A percentile compares a stretch with the other conserved stretches of the same genome.
phyloP scores from a whole-genome alignment of 2,329 filamentous ascomycete genomes.

The Tolypocladium ophioglossoides region DNA sequence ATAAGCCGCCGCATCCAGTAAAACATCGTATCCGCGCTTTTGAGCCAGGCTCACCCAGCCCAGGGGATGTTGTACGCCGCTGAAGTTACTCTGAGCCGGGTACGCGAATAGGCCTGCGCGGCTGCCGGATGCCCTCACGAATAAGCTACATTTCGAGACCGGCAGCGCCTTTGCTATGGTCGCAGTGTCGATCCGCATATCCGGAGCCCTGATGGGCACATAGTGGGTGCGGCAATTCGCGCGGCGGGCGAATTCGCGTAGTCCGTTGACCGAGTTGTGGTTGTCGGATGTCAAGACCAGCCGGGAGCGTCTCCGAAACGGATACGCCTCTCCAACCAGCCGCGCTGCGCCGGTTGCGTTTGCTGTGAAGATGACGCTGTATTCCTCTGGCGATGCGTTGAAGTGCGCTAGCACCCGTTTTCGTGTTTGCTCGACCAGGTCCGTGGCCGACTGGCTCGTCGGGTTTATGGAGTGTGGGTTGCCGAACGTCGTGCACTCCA shows the following conservation, averaged over 20 bases:
- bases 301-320: slow-evolving; percentile 13
- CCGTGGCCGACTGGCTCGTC: slow-evolving; percentile 22
- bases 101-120: slow-evolving; percentile 28
- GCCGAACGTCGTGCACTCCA: slow-evolving; percentile 20
- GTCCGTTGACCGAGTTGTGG: slow-evolving; percentile 30
- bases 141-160: background rate
- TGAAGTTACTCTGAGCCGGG: slow-evolving; percentile 35
- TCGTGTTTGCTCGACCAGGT: slow-evolving; percentile 19
- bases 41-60: slow-evolving; percentile 24
- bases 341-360: slow-evolving; percentile 28
- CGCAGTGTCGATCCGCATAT: slow-evolving; percentile 17
- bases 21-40: slow-evolving; percentile 25
- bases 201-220: slow-evolving; percentile 14
- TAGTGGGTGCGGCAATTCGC: slow-evolving; percentile 16
- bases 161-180: slow-evolving; percentile 8
- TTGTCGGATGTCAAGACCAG: slow-evolving; percentile 29
- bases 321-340: slow-evolving; percentile 28
- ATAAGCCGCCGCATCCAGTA: slow-evolving; percentile 29
- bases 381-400: slow-evolving; percentile 24
- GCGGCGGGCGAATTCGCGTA: slow-evolving; percentile 23
- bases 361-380: slow-evolving; percentile 27
- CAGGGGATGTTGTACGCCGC: slow-evolving; percentile 29
- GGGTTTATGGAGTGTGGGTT: slow-evolving; percentile 30
- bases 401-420: slow-evolving; percentile 21
- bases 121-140: background rate